Evolutionary conservation across 352 stramenopile species (phyloP).

Genomic region (Globisporangium emineosum): DNA sequence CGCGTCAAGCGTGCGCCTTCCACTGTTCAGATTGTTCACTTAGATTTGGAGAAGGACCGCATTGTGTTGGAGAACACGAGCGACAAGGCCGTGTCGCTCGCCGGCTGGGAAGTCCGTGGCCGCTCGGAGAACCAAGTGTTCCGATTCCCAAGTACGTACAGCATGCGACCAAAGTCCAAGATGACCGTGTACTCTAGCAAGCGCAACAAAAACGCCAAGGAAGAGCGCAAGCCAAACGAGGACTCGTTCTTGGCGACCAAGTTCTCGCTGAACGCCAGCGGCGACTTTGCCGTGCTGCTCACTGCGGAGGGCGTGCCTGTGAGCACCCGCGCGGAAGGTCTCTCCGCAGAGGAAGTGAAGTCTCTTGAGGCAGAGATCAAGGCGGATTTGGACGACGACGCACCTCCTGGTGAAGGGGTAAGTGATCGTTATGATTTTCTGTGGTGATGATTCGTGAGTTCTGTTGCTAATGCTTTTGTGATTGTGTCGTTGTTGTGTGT

Average conservation of each 20-base stretch:
- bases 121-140: slow-evolving; percentile 62
- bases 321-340: slow-evolving; percentile 57
- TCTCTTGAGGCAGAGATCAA: slow-evolving; percentile 52
- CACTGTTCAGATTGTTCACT: slow-evolving; percentile 52
- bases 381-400: slow-evolving; percentile 49
- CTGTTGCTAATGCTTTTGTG: background rate
- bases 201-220: slow-evolving; percentile 73
- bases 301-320: slow-evolving; percentile 67
- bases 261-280: slow-evolving; percentile 67
- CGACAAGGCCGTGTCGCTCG: slow-evolving; percentile 49
- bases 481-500: background rate
- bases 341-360: slow-evolving; percentile 58
- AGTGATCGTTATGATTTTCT: slow-evolving; percentile 15
- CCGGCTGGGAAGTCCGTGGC: slow-evolving; percentile 64
- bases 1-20: slow-evolving; percentile 37
- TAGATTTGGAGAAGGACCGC: slow-evolving; percentile 74
- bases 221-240: slow-evolving; percentile 67
- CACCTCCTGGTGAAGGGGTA: slow-evolving; percentile 50
- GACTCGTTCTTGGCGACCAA: slow-evolving; percentile 80
- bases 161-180: slow-evolving; percentile 63
- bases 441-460: background rate
- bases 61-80: slow-evolving; percentile 79
- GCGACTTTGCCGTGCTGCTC: slow-evolving; percentile 64
- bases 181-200: slow-evolving; percentile 79
- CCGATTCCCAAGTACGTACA: slow-evolving; percentile 62